A percentile compares a stretch with the other conserved stretches of the same genome.
Conservation (phyloP, 225 moss, liverwort and hornwort species). For the Climacium dendroides region DNA sequence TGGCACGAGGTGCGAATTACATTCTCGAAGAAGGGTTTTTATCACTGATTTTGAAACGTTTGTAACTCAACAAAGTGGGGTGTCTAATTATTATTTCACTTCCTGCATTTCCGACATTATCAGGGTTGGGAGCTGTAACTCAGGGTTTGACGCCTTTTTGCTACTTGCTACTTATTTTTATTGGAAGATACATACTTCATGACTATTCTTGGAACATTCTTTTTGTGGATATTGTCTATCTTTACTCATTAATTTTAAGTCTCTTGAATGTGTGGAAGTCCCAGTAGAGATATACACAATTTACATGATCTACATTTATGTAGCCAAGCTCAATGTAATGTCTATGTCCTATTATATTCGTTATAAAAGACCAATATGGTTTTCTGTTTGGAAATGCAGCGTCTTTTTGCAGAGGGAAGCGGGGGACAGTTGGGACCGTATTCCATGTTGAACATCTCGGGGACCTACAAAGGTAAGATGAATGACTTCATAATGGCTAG, state of each 20-base stretch:
- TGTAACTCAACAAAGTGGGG: background rate
- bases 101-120: background rate
- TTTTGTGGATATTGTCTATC: background rate
- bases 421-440: slow-evolving; percentile 76
- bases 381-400: slow-evolving; percentile 35
- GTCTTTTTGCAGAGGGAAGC: slow-evolving; percentile 58
- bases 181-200: background rate
- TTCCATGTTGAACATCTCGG: slow-evolving; percentile 89
- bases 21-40: background rate
- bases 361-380: background rate
- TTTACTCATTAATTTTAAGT: background rate
- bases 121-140: background rate
- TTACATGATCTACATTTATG: background rate
- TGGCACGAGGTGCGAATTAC: slow-evolving; percentile 26
- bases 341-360: background rate
- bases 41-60: background rate
- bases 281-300: background rate
- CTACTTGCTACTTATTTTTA: background rate
- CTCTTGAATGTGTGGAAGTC: background rate
- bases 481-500: background rate
- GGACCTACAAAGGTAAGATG: slow-evolving; percentile 76
- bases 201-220: background rate
- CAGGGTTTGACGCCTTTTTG: background rate
- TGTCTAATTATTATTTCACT: background rate
- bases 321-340: background rate